A percentile compares a stretch with the other conserved stretches of the same genome.
Evolutionary conservation across 345 rosid genomes (phyloP).

Genomic region (Syzygium oleosum): DNA sequence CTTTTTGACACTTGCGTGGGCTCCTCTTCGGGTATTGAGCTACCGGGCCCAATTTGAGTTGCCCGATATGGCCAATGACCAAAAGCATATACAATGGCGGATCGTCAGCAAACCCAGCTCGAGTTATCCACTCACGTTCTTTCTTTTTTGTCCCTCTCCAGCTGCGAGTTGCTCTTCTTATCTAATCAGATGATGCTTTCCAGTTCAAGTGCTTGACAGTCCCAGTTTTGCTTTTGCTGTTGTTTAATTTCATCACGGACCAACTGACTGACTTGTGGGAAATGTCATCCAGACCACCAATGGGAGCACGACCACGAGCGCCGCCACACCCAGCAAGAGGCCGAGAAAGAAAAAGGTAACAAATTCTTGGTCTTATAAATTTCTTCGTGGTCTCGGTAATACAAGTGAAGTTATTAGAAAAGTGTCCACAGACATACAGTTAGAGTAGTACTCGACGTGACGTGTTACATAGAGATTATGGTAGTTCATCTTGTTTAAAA

Average conservation of each 20-base stretch:
- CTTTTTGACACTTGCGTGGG: background rate
- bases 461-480: background rate
- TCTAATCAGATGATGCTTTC: background rate
- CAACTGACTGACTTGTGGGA: background rate
- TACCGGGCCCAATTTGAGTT: background rate
- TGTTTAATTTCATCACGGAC: background rate
- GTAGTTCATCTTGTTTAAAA: background rate
- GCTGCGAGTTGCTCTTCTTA: background rate
- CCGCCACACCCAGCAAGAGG: background rate
- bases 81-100: background rate
- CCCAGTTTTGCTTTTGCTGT: background rate
- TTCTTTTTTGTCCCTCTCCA: background rate
- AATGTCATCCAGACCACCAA: background rate
- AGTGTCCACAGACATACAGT: background rate
- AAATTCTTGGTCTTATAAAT: background rate
- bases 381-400: background rate
- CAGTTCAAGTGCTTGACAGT: background rate
- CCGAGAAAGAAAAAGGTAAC: constrained; percentile 8
- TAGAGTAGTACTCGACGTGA: background rate
- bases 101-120: background rate
- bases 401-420: background rate
- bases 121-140: background rate
- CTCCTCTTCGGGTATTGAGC: background rate
- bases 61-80: background rate
- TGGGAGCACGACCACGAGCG: background rate